phyloP scores from a whole-genome alignment of 139 green algal genomes.

The Chlorella sp. region DNA sequence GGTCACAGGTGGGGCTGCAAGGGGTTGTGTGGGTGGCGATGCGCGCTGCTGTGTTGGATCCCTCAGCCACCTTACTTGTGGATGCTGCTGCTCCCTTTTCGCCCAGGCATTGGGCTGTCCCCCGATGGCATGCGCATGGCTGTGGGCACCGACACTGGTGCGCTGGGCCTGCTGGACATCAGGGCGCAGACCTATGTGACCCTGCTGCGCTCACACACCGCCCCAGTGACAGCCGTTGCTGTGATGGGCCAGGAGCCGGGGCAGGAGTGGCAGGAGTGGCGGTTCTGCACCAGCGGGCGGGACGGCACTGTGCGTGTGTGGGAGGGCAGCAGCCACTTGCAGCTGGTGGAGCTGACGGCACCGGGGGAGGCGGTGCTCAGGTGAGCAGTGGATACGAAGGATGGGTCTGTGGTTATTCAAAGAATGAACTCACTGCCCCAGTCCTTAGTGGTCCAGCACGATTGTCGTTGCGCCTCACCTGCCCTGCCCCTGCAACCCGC shows the following conservation, averaged over 20 bases:
- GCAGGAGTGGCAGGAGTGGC: neutral
- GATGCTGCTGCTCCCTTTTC: too few relatives aligned
- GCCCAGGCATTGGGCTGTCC: conserved; percentile 55
- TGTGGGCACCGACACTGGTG: conserved; percentile 73
- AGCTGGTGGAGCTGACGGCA: conserved; percentile 75
- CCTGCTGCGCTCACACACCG: conserved; percentile 78
- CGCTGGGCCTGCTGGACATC: conserved; percentile 80
- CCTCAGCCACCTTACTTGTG: too few relatives aligned
- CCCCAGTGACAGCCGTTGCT: neutral
- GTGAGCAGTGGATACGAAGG: too few relatives aligned
- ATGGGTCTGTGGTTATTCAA: too few relatives aligned
- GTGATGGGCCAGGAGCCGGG: conserved; percentile 4
- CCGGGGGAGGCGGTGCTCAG: conserved; percentile 54
- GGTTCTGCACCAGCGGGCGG: conserved; percentile 66
- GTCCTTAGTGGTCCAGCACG: too few relatives aligned
- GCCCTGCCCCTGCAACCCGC: too few relatives aligned
- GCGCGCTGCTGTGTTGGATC: too few relatives aligned
- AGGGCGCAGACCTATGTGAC: conserved; percentile 70
- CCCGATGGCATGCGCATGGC: conserved; percentile 71
- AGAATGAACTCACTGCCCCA: too few relatives aligned
- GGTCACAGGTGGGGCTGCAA: conserved; percentile 55
- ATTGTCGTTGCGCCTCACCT: too few relatives aligned
- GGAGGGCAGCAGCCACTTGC: conserved; percentile 59
- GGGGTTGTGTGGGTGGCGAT: neutral
- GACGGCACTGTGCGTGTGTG: conserved; percentile 82